Conservation (phyloP, 2,329 filamentous ascomycete genomes). For the Cladosporium sp. region DNA sequence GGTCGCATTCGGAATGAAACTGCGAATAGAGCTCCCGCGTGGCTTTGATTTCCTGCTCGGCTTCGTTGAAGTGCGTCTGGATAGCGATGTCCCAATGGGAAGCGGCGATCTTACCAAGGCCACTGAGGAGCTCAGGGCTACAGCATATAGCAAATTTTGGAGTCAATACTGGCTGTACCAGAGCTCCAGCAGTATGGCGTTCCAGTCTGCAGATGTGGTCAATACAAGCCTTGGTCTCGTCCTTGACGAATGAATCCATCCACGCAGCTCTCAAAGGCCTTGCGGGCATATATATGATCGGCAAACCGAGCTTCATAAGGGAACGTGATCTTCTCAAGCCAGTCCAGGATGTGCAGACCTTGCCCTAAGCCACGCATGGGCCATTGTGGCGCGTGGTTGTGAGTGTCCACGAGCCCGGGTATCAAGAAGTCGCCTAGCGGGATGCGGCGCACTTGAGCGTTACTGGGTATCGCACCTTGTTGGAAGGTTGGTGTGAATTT, state of each 20-base stretch:
- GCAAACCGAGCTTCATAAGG: slow-evolving; percentile 22
- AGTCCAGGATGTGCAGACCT: slow-evolving; percentile 47
- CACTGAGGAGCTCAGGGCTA: slow-evolving; percentile 53
- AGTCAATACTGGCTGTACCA: slow-evolving; percentile 36
- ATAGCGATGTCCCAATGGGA: slow-evolving; percentile 54
- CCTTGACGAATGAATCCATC: slow-evolving; percentile 61
- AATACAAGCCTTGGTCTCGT: slow-evolving; percentile 32
- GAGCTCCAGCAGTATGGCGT: slow-evolving; percentile 21
- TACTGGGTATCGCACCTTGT: background rate
- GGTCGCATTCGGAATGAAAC: slow-evolving; percentile 58
- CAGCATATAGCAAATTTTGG: slow-evolving; percentile 63
- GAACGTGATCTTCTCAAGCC: slow-evolving; percentile 52
- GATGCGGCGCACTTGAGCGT: slow-evolving; percentile 36
- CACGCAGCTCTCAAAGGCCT: slow-evolving; percentile 54
- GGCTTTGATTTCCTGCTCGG: slow-evolving; percentile 58
- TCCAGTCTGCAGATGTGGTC: slow-evolving; percentile 26
- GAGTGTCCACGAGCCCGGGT: slow-evolving; percentile 65
- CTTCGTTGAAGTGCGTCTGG: slow-evolving; percentile 69
- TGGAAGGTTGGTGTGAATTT: background rate
- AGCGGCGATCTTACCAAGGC: slow-evolving; percentile 56
- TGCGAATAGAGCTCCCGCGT: slow-evolving; percentile 47
- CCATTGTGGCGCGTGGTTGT: slow-evolving; percentile 66
- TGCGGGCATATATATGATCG: slow-evolving; percentile 41
- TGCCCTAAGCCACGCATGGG: slow-evolving; percentile 48
- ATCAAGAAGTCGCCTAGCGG: slow-evolving; percentile 54